These are phyloP conservation scores for Tricharina praecox DNA, from an alignment of 495 filamentous ascomycete genomes.

Conservation along the genomic window DNA sequence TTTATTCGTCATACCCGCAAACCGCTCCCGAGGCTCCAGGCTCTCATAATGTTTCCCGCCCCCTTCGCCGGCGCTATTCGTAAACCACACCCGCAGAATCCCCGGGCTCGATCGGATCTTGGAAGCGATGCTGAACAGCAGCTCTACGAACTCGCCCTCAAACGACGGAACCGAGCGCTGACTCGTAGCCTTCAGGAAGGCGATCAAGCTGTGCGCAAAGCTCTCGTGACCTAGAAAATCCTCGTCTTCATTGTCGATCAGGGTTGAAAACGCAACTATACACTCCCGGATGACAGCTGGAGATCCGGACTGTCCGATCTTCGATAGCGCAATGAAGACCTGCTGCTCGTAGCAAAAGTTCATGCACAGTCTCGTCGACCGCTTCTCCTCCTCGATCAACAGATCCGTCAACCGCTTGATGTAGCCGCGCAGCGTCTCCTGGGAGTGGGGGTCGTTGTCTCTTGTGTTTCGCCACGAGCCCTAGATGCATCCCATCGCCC, in stretches of 20 bases:
- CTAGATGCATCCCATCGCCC: slow-evolving; percentile 28
- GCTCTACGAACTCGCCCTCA: slow-evolving; percentile 69
- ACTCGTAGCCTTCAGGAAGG: slow-evolving; percentile 50
- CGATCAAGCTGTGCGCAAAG: slow-evolving; percentile 72
- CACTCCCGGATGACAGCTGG: slow-evolving; percentile 69
- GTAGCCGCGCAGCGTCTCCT: slow-evolving; percentile 35
- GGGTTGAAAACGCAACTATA: slow-evolving; percentile 67
- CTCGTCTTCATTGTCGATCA: slow-evolving; percentile 92
- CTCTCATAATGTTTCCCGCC: slow-evolving; percentile 31
- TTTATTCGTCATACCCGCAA: slow-evolving; percentile 71
- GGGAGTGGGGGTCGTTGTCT: slow-evolving; percentile 34
- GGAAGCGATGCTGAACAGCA: slow-evolving; percentile 83
- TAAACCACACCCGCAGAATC: slow-evolving; percentile 81
- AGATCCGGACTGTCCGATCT: slow-evolving; percentile 62
- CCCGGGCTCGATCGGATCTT: slow-evolving; percentile 80
- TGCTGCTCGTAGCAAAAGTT: slow-evolving; percentile 65
- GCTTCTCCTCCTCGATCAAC: slow-evolving; percentile 74
- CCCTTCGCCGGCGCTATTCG: slow-evolving; percentile 30
- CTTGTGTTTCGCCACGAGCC: slow-evolving; percentile 33
- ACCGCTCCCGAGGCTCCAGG: slow-evolving; percentile 41
- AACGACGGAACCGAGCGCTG: slow-evolving; percentile 49
- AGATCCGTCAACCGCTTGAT: slow-evolving; percentile 58
- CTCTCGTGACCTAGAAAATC: slow-evolving; percentile 68
- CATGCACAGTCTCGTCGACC: slow-evolving; percentile 75
- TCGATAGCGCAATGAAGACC: slow-evolving; percentile 70